A percentile compares a stretch with the other conserved stretches of the same genome.
phyloP scores from a whole-genome alignment of 139 green algal genomes.

The Coelastrella sp. region DNA sequence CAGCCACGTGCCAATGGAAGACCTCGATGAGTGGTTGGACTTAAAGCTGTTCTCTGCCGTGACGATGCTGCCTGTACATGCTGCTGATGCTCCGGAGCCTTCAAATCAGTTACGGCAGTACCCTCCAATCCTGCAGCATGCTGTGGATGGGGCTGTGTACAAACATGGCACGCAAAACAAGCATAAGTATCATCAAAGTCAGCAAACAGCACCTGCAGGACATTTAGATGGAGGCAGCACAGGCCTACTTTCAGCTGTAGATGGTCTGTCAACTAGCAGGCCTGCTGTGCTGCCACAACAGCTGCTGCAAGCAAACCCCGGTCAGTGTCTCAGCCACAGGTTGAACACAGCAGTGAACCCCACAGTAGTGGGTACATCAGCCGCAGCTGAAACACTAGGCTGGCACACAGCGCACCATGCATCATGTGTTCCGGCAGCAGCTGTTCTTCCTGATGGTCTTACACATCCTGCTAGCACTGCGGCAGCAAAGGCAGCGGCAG shows the following conservation, averaged over 20 bases:
- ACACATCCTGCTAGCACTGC: neutral
- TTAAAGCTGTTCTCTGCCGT: no score
- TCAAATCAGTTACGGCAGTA: no score
- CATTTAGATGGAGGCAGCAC: neutral
- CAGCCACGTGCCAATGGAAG: neutral
- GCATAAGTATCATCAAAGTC: no score
- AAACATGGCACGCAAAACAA: no score
- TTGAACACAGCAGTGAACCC: no score
- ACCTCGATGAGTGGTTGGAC: neutral
- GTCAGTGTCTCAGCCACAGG: neutral
- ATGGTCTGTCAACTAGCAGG: neutral
- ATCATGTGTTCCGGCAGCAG: neutral
- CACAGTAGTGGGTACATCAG: neutral
- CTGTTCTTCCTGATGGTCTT: neutral
- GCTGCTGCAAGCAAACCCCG: neutral
- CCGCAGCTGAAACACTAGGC: neutral
- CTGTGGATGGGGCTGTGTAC: no score
- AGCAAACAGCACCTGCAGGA: neutral
- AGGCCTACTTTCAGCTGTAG: neutral
- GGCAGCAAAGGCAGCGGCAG: slow-evolving; percentile 2
- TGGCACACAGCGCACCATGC: neutral
- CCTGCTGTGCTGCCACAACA: neutral
- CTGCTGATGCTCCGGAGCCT: no score
- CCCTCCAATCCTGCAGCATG: no score
- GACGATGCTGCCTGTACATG: no score